Evolutionary conservation across 1,284 basidiomycete genomes (phyloP), one percentile per base, ranked within the genome.

Genomic region (Schizophyllum commune): DNA sequence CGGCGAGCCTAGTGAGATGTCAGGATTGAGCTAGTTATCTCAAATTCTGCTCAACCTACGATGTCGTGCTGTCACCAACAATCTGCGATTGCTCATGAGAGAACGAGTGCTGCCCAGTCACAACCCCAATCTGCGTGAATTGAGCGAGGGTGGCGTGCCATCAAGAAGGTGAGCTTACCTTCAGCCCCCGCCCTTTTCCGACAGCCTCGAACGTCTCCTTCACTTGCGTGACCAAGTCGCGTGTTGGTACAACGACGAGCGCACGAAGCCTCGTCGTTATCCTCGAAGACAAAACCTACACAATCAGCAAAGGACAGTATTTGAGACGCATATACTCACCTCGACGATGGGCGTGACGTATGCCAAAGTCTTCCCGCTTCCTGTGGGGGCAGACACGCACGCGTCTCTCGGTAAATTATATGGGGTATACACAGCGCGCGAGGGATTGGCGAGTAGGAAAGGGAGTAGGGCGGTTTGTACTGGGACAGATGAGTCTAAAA

Each of bases 361-460:
- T 13, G 94, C 92, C 20, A 99, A 80, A 0, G 96, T 99, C 77
- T 99, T 99, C 0, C 96, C 96, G 67, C 93, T 96, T 33, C 96
- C 96, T 0, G 96, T 99, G 0, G 97, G 97, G 1, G 97, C 97
- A 5, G 94, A 97, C n/a, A 97, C 92, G 68, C 96, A 96, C 8
- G 96, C 81, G 73, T 99, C 97, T 52, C 82, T 81, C 22, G 89
- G 88, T 27, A 84, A 81, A 59, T 83, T 73, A 66, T 85, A 88
- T 0, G 91, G 88, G 15, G 84, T 79, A 68, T 94, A 94, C 2
- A 97, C 76, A 0, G 79, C 73, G 56, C 75, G 70, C 5, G 74
- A 71, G 7, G 79, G 70, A 21, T 73, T 66, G 15, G 77, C 76
- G 19, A 94, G 80, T 3, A 97, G 77, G 66, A 92, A 85, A 0